Percentiles rank a stretch among this genome's conserved stretches.
These are phyloP conservation scores for Daldinia childiae DNA, from an alignment of 495 filamentous ascomycete species.

Conservation along the genomic window DNA sequence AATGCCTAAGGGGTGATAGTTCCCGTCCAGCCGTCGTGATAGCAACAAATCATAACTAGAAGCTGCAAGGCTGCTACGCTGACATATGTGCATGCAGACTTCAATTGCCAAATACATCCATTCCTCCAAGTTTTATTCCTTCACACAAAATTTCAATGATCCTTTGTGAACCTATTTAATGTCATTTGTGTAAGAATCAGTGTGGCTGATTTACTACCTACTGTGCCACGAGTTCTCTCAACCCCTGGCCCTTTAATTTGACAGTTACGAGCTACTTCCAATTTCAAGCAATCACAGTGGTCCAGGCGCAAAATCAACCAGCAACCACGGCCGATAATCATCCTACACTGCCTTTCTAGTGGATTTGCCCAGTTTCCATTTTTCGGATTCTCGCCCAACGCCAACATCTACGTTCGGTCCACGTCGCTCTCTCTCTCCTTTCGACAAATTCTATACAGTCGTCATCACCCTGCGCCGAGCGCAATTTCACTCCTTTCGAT, in stretches of 20 bases:
- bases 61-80: neutral
- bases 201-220: conserved; percentile 18
- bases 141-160: neutral
- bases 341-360: neutral
- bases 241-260: conserved; percentile 33
- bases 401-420: conserved; percentile 9
- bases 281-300: conserved; percentile 15
- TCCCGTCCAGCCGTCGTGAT: neutral
- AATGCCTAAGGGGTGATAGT: neutral
- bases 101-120: neutral
- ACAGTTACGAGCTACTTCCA: conserved; percentile 8
- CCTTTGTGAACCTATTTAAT: conserved; percentile 10
- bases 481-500: conserved; percentile 47
- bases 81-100: neutral
- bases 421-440: conserved; percentile 22
- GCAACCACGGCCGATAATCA: conserved; percentile 16
- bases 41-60: neutral
- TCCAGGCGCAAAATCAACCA: conserved; percentile 14
- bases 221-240: conserved; percentile 24
- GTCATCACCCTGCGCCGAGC: conserved; percentile 43
- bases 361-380: conserved; percentile 2
- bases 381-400: conserved; percentile 38
- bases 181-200: neutral
- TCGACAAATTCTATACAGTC: conserved; percentile 32
- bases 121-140: conserved; percentile 4